A percentile compares a stretch with the other conserved stretches of the same genome.
Evolutionary conservation across 495 filamentous ascomycete species (phyloP).

Genomic region (Penicillium cinerascens): DNA sequence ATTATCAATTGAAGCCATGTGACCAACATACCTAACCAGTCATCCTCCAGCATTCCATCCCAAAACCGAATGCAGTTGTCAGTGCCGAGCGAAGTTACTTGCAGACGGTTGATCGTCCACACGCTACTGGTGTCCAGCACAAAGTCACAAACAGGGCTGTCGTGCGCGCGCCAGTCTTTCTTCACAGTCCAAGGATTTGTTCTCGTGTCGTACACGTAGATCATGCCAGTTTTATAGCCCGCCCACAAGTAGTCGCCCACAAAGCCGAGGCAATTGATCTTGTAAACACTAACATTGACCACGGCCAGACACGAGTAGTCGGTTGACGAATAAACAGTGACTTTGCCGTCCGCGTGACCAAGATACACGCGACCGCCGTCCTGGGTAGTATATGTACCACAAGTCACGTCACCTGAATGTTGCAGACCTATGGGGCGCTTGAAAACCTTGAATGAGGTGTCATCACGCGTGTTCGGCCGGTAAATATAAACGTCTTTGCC

Average conservation of each 20-base stretch:
- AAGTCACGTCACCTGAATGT: conserved; percentile 80
- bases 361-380: conserved; percentile 83
- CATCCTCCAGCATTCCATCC: conserved; percentile 91
- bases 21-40: conserved; percentile 70
- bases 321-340: conserved; percentile 79
- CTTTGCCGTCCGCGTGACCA: conserved; percentile 89
- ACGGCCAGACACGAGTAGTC: conserved; percentile 72
- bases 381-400: conserved; percentile 67
- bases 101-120: conserved; percentile 79
- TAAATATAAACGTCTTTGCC: conserved; percentile 88
- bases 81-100: conserved; percentile 83
- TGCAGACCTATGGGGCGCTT: conserved; percentile 63
- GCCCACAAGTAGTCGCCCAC: conserved; percentile 89
- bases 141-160: conserved; percentile 72
- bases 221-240: conserved; percentile 91
- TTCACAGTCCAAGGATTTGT: conserved; percentile 80
- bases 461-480: conserved; percentile 63
- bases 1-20: not conserved
- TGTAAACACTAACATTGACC: conserved; percentile 86
- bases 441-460: conserved; percentile 66
- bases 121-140: conserved; percentile 76
- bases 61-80: conserved; percentile 84
- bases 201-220: conserved; percentile 84
- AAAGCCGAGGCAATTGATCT: conserved; percentile 83
- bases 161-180: conserved; percentile 94